A percentile compares a stretch with the other conserved stretches of the same genome.
Evolutionary conservation across 108 stramenopile species (phyloP).

Genomic region (Fistulifera pelliculosa): DNA sequence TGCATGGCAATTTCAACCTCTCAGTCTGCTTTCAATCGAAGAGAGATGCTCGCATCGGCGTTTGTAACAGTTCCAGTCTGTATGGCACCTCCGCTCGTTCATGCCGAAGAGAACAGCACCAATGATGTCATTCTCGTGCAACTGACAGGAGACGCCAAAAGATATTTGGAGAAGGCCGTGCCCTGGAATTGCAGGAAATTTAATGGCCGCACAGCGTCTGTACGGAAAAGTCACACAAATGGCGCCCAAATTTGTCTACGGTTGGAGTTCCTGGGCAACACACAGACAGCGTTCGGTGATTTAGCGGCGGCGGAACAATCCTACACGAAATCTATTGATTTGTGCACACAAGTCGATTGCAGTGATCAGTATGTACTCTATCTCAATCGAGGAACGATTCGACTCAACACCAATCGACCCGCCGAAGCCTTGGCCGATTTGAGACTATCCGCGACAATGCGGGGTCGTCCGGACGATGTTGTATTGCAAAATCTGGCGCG

Average conservation of each 20-base stretch:
- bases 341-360: constrained; percentile 59
- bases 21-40: too few species aligned
- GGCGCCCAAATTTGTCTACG: constrained; percentile 63
- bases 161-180: constrained; percentile 72
- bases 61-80: too few species aligned
- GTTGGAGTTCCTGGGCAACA: constrained; percentile 76
- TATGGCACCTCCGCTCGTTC: too few species aligned
- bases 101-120: too few species aligned
- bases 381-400: constrained; percentile 64
- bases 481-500: constrained; percentile 71
- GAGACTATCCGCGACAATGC: constrained; percentile 32
- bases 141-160: constrained; percentile 15
- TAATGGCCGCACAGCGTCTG: constrained; percentile 68
- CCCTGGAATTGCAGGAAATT: constrained; percentile 65
- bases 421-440: constrained; percentile 65
- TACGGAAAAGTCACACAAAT: constrained; percentile 70
- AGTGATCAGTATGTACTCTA: constrained; percentile 66
- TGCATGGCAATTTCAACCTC: too few species aligned
- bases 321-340: constrained; percentile 57
- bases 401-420: constrained; percentile 55
- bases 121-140: too few species aligned
- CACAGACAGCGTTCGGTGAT: constrained; percentile 63
- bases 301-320: constrained; percentile 42
- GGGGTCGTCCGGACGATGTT: constrained; percentile 67
- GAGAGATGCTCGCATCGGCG: too few species aligned